Evolutionary conservation across 1,284 basidiomycete genomes (phyloP).

Genomic region (Rhodotorula sp.): DNA sequence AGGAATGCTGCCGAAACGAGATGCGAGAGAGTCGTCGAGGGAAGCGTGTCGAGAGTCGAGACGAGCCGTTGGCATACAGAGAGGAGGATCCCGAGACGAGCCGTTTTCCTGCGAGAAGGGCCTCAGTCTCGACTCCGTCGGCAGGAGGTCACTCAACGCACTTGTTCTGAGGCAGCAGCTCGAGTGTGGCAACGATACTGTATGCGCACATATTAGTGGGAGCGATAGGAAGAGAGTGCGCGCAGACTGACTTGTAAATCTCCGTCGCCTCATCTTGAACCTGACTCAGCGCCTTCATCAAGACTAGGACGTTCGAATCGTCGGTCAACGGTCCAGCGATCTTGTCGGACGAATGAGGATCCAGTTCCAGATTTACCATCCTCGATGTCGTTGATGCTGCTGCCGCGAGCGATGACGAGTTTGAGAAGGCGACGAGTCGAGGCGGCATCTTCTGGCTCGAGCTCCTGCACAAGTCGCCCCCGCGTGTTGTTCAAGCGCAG

Average conservation of each 20-base stretch:
- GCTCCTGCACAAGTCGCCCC: neutral
- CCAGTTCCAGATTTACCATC: neutral
- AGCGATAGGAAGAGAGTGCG: neutral
- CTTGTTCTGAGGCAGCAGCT: neutral
- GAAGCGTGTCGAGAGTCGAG: too few species aligned
- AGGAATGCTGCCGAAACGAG: neutral
- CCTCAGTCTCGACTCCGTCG: too few species aligned
- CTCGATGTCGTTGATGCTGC: constrained; percentile 5
- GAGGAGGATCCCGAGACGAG: neutral
- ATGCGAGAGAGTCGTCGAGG: neutral
- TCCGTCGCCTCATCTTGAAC: too few species aligned
- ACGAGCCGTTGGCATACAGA: neutral
- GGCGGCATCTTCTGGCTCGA: neutral
- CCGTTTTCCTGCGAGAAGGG: neutral
- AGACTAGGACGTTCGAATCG: too few species aligned
- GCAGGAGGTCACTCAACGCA: fast-evolving
- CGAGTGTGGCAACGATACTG: constrained; percentile 4
- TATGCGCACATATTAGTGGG: neutral
- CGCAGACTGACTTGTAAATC: neutral
- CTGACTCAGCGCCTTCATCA: too few species aligned
- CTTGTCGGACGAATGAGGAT: too few species aligned
- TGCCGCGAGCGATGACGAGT: constrained; percentile 19
- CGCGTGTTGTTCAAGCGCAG: too few species aligned
- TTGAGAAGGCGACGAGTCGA: constrained; percentile 10
- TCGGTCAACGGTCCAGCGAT: too few species aligned